Conservation (phyloP, 148 eudicot genomes). For the Rhododendron williamsianum region DNA sequence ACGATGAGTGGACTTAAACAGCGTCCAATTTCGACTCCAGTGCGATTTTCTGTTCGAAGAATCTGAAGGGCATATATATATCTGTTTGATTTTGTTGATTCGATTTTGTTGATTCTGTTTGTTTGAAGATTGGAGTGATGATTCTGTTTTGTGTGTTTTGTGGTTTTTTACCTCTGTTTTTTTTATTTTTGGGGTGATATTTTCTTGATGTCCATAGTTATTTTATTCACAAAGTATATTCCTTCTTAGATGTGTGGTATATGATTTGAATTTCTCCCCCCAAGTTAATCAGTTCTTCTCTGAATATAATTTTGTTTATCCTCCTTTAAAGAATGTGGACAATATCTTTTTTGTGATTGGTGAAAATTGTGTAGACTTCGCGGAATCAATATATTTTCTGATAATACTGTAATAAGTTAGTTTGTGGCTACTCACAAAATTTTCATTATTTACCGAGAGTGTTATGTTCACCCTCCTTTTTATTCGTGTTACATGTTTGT, state of each 20-base stretch:
- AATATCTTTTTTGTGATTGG: no score
- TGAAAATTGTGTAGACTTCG: no score
- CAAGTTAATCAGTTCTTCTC: not conserved
- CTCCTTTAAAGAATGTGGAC: not conserved
- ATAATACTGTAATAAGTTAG: no score
- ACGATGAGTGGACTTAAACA: slow-evolving; percentile 50
- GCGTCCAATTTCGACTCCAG: slow-evolving; percentile 37
- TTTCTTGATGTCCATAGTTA: slow-evolving; percentile 27
- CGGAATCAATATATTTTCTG: no score
- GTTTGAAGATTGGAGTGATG: not conserved
- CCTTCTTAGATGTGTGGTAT: not conserved
- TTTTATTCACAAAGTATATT: not conserved
- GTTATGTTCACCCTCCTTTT: no score
- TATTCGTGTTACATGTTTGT: no score
- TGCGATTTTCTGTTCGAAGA: slow-evolving; percentile 38
- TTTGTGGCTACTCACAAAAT: no score
- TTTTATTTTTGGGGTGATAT: slow-evolving; percentile 5
- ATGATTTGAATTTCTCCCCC: not conserved
- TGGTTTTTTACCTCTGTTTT: not conserved
- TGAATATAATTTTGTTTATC: not conserved
- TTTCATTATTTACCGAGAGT: no score
- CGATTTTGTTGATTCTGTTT: not conserved
- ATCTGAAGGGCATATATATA: not conserved
- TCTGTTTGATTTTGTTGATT: not conserved
- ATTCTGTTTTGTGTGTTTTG: not conserved